Evolutionary conservation across 2,329 filamentous ascomycete species (phyloP), one percentile per base, ranked within the genome.

Genomic region (Colletotrichum musae): DNA sequence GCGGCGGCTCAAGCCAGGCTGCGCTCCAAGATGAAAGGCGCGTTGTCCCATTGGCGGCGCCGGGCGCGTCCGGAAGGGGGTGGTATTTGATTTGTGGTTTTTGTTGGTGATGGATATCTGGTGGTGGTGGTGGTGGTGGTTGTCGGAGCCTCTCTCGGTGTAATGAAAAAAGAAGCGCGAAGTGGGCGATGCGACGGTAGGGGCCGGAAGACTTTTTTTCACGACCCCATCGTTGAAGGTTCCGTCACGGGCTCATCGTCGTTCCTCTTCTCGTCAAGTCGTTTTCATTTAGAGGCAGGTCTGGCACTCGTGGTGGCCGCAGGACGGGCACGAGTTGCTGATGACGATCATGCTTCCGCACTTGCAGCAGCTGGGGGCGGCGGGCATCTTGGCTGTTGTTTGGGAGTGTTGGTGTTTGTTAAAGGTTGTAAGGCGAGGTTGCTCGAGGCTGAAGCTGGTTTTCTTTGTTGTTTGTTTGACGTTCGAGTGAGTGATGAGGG

Each of bases 301-400:
- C 69, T 72, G 75, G 83, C 86, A 88, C 75, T 87, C 83, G 72
- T 80, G 77, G 80, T 88, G 86, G 59, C 80, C 79, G 76, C 86
- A 88, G 74, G 81, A 79, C 70, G 78, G 80, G 82, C 86, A 88
- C 60, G 80, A 83, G 76, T 80, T 85, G 83, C 85, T 87, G 80
- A 88, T 88, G 80, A 87, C 86, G 73, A 88, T 86, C 79, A 87
- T 85, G 79, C 82, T 79, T 73, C 84, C 84, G 80, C 86, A 88
- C 75, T 86, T 78, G 83, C 86, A 87, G 83, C 86, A 88, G 79
- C 86, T 85, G 73, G 84, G 83, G 73, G 82, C 84, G 74, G 80
- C 79, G 76, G 82, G 80, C 83, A 84, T 84, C 58, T 73, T 77
- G 74, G 52, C 71, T 71, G 50, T 52, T 61, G 53, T 47, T 61